Conservation (phyloP, 352 stramenopile species). For the Globisporangium carolinianum region DNA sequence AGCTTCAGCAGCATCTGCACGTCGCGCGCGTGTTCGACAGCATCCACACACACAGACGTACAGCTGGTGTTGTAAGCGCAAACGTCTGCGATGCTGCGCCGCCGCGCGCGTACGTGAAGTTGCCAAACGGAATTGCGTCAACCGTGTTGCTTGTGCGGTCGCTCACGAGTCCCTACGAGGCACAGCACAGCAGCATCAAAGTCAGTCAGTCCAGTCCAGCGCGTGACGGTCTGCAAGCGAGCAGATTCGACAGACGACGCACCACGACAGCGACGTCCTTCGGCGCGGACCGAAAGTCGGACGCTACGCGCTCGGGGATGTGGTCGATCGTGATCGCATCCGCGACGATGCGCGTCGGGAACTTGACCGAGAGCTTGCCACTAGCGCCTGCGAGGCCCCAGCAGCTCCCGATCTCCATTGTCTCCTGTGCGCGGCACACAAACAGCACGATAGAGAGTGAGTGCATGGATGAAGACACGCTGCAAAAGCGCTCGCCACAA, state of each 20-base stretch:
- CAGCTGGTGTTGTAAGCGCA: slow-evolving; percentile 36
- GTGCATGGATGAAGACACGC: neutral
- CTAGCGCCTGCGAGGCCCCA: slow-evolving; percentile 53
- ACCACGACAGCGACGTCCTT: slow-evolving; percentile 61
- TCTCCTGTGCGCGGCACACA: slow-evolving; percentile 37
- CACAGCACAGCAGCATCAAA: neutral
- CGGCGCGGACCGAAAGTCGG: slow-evolving; percentile 64
- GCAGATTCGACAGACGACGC: neutral
- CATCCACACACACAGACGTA: slow-evolving; percentile 10
- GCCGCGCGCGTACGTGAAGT: slow-evolving; percentile 61
- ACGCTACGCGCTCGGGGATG: slow-evolving; percentile 58
- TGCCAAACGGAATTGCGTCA: slow-evolving; percentile 53
- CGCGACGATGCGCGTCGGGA: slow-evolving; percentile 53
- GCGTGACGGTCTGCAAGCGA: too few relatives aligned
- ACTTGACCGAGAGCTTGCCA: slow-evolving; percentile 71
- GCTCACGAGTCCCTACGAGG: slow-evolving; percentile 33
- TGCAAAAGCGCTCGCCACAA: neutral
- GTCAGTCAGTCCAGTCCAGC: neutral
- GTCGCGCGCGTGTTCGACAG: neutral
- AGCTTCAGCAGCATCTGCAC: neutral
- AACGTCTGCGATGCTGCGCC: slow-evolving; percentile 61
- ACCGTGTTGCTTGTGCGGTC: slow-evolving; percentile 35
- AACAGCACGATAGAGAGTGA: neutral
- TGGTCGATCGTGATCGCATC: slow-evolving; percentile 77
- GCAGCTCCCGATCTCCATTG: slow-evolving; percentile 80